A percentile compares a stretch with the other conserved stretches of the same genome.
Conservation (phyloP, 2,329 filamentous ascomycete species). For the Penicillium polonicum region DNA sequence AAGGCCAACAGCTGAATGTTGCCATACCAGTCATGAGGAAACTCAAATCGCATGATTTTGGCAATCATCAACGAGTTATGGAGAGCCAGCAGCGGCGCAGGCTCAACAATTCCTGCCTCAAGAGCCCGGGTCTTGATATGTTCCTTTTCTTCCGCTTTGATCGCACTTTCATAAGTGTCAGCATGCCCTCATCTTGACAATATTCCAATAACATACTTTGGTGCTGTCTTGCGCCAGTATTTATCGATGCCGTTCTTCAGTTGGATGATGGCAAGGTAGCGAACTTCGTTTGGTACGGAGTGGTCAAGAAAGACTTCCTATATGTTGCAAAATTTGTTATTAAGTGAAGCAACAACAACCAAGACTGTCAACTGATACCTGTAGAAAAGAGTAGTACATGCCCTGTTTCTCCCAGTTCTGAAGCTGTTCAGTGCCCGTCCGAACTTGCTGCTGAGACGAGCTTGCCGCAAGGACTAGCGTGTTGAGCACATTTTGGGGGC, state of each 20-base stretch:
- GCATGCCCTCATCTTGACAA: constrained; percentile 4
- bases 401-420: constrained; percentile 66
- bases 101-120: constrained; percentile 73
- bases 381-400: constrained; percentile 67
- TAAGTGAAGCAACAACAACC: background rate
- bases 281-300: constrained; percentile 70
- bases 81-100: constrained; percentile 70
- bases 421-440: constrained; percentile 66
- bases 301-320: constrained; percentile 80
- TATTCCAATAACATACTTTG: constrained; percentile 51
- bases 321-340: background rate
- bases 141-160: constrained; percentile 69
- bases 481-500: constrained; percentile 61
- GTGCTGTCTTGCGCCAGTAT: constrained; percentile 81
- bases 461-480: constrained; percentile 64
- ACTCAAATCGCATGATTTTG: constrained; percentile 87
- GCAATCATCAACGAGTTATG: constrained; percentile 86
- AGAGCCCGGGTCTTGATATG: constrained; percentile 73
- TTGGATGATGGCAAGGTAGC: constrained; percentile 88
- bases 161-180: constrained; percentile 48
- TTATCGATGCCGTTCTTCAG: constrained; percentile 96
- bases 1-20: background rate
- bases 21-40: constrained; percentile 73
- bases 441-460: constrained; percentile 63
- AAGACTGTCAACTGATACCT: constrained; percentile 49